Evolutionary conservation across 768 basidiomycete genomes (phyloP).

Genomic region (Hericium rajendrae): DNA sequence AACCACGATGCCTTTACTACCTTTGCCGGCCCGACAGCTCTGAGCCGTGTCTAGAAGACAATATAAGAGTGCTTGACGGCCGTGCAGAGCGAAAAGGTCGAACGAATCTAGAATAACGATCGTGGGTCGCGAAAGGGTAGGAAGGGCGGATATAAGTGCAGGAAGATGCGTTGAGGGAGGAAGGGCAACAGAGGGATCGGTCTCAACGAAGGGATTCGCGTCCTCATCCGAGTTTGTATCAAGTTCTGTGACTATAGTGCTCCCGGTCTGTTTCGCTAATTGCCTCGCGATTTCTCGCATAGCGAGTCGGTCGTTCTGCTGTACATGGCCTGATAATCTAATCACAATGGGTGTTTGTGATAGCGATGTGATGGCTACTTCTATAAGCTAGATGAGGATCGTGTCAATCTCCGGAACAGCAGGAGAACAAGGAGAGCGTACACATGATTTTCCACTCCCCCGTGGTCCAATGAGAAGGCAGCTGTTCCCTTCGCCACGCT

Average conservation of each 20-base stretch:
- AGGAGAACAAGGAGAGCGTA: conserved; percentile 17
- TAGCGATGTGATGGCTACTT: conserved; percentile 42
- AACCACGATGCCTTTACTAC: conserved; percentile 66
- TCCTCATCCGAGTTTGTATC: conserved; percentile 28
- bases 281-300: conserved; percentile 88
- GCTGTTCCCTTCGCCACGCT: conserved; percentile 86
- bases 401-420: conserved; percentile 1
- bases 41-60: conserved; percentile 94
- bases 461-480: conserved; percentile 80
- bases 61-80: conserved; percentile 88
- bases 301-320: conserved; percentile 82
- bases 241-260: conserved; percentile 28
- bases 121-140: conserved; percentile 71
- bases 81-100: conserved; percentile 87
- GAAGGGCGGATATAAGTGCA: conserved; percentile 63
- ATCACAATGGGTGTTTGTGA: conserved; percentile 56
- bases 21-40: conserved; percentile 54
- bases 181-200: conserved; percentile 23
- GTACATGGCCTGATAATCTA: conserved; percentile 76
- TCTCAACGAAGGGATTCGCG: conserved; percentile 39
- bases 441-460: conserved; percentile 82
- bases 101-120: conserved; percentile 85
- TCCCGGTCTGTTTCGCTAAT: conserved; percentile 67
- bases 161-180: conserved; percentile 66
- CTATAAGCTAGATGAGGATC: conserved; percentile 39